Base-by-base conservation (phyloP, 1,284 basidiomycete genomes). In the Cutaneotrichosporon mucoides region DNA sequence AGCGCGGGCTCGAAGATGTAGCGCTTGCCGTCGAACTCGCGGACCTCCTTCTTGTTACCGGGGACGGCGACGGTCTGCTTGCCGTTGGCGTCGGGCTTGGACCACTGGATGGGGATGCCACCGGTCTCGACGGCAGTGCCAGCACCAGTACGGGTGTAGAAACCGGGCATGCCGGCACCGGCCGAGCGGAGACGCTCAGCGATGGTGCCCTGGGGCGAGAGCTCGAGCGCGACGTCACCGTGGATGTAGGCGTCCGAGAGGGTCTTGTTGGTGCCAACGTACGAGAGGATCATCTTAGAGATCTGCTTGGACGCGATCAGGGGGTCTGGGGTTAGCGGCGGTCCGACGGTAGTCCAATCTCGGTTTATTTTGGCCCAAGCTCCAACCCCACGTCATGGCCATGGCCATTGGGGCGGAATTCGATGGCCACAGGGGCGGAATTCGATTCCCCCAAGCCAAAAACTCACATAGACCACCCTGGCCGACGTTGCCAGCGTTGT, bases 121-220 rank as follows among this genome's bases (percentile, higher is more conserved):
- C 82, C 79, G 7, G 73, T 74, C 66, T 93, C 90, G 11, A 92
- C 84, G 6, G 88, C 87, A n/a, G 90, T 93, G 41, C 74, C 73
- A n/a, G 89, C 89, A 47, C 94, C 95, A 3, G 93, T 96, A 5
- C 93, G 90, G 5, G 93, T 98, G 80, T 84, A 99, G 82, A 99
- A 94, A 9, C 91, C 94, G 6, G 95, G 95, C 68, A 96, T 94
- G 58, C 95, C 95, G 24, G 92, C 90, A 3, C 90, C 94, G 60
- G 92, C 92, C 5, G 94, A 89, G 38, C 94, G 86, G 62, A 96
- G 83, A 63, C 93, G 87, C 74, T 96, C 95, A 15, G 89, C 88
- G 36, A 99, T 85, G 10, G 92, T 94, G n/a, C 81, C 92, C 79
- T 96, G 92, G 2, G 92, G 92, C 48, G 88, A 89, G 38, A 96